Evolutionary conservation across 192 early-diverging fungal genomes (phyloP).

Genomic region (Phycomyces nitens): DNA sequence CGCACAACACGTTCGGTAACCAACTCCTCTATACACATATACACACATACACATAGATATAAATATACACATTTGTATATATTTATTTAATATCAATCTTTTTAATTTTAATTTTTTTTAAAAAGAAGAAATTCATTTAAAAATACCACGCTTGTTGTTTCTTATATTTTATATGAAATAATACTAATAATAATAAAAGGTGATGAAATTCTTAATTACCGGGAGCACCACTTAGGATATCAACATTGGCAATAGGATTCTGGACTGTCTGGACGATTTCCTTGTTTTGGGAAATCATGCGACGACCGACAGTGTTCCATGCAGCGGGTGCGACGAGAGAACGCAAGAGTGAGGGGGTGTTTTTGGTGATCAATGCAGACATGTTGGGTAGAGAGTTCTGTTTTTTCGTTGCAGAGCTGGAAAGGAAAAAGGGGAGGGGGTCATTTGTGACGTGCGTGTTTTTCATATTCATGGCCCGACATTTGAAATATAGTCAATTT

Average conservation of each 20-base stretch:
- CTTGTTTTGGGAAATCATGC: conserved; percentile 14
- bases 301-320: conserved; percentile 17
- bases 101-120: not conserved
- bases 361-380: conserved; percentile 6
- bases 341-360: conserved; percentile 2
- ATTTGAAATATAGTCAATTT: too few species aligned
- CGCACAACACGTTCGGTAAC: conserved; percentile 64
- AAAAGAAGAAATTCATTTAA: too few species aligned
- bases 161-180: too few species aligned
- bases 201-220: conserved; percentile 11
- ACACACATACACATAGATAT: not conserved
- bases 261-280: conserved; percentile 6
- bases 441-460: too few species aligned
- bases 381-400: not conserved
- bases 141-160: too few species aligned
- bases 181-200: too few species aligned
- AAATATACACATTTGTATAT: not conserved
- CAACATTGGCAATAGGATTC: conserved; percentile 7
- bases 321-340: conserved; percentile 5
- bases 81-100: not conserved
- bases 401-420: not conserved
- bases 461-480: too few species aligned
- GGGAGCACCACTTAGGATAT: conserved; percentile 26
- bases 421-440: not conserved
- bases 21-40: conserved; percentile 9